These are phyloP conservation scores for Pestalotiopsis fici DNA, from an alignment of 2,329 filamentous ascomycete genomes.

Conservation along the genomic window DNA sequence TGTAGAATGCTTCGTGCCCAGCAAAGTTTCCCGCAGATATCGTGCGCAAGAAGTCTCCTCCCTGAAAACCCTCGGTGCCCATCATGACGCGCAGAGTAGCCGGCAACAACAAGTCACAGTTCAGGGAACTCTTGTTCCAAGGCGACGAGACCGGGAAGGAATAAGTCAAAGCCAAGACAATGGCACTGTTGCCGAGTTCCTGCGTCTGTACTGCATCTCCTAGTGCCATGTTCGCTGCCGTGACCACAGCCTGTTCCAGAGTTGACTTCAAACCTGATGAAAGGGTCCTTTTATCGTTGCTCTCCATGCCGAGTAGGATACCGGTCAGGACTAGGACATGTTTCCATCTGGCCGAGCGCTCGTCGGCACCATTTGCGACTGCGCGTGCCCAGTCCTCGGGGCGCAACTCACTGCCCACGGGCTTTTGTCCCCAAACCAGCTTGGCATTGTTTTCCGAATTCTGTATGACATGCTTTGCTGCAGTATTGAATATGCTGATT, in stretches of 20 bases:
- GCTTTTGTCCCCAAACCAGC: conserved; percentile 24
- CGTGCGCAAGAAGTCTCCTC: conserved; percentile 72
- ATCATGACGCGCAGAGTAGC: conserved; percentile 68
- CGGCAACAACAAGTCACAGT: conserved; percentile 72
- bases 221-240: conserved; percentile 77
- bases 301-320: conserved; percentile 74
- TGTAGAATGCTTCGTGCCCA: conserved; percentile 66
- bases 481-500: conserved; percentile 72
- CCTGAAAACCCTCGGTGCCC: conserved; percentile 72
- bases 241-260: conserved; percentile 72
- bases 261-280: conserved; percentile 63
- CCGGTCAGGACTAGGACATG: conserved; percentile 81
- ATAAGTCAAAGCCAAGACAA: conserved; percentile 75
- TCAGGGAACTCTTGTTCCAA: conserved; percentile 55
- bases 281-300: conserved; percentile 63
- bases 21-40: conserved; percentile 66
- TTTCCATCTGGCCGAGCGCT: conserved; percentile 71
- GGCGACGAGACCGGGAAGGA: conserved; percentile 73
- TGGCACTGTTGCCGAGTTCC: conserved; percentile 45
- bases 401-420: conserved; percentile 41
- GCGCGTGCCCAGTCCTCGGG: conserved; percentile 58
- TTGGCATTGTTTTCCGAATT: conserved; percentile 43
- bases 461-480: conserved; percentile 55
- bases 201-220: conserved; percentile 42
- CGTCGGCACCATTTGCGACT: conserved; percentile 58